Conservation (phyloP, 1,139 yeast species). For the Sugiyamaella grinbergsii region DNA sequence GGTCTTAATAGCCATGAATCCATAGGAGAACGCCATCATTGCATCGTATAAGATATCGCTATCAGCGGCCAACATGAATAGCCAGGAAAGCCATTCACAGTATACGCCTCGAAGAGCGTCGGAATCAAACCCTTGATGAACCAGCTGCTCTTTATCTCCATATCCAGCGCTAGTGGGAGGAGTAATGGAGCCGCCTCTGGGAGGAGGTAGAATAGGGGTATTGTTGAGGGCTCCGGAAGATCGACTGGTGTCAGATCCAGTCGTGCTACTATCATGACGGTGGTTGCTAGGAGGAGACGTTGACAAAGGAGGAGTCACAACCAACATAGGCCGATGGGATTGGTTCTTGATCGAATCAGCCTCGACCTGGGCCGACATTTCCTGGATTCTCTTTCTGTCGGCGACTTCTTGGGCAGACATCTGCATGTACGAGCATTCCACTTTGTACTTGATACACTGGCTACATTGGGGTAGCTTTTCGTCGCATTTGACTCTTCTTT, state of each 20-base stretch:
- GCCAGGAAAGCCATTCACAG: conserved; percentile 36
- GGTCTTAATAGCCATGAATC: conserved; percentile 34
- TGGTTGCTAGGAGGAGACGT: conserved; percentile 10
- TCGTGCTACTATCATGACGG: conserved; percentile 10
- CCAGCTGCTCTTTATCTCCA: conserved; percentile 23
- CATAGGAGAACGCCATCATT: conserved; percentile 39
- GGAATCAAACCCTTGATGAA: conserved; percentile 40
- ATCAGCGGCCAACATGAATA: conserved; percentile 32
- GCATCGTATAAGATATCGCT: conserved; percentile 39
- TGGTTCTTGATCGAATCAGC: conserved; percentile 1
- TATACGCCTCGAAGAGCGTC: conserved; percentile 38
- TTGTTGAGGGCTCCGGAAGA: conserved; percentile 1
- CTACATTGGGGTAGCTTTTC: conserved; percentile 63
- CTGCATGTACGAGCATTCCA: conserved; percentile 36
- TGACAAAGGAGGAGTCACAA: conserved; percentile 16
- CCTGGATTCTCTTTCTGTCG: conserved; percentile 23
- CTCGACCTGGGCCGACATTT: conserved; percentile 21
- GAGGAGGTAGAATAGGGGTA: conserved; percentile 11
- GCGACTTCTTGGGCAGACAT: conserved; percentile 35
- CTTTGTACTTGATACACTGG: conserved; percentile 61
- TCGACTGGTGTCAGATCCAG: conserved; percentile 9
- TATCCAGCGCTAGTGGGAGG: conserved; percentile 4
- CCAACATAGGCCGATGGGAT: conserved; percentile 4
- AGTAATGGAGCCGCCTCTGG: conserved; percentile 8
- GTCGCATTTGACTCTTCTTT: conserved; percentile 68